Conservation (phyloP, 164 flowering plant species). For the Chimonanthus praecox region DNA sequence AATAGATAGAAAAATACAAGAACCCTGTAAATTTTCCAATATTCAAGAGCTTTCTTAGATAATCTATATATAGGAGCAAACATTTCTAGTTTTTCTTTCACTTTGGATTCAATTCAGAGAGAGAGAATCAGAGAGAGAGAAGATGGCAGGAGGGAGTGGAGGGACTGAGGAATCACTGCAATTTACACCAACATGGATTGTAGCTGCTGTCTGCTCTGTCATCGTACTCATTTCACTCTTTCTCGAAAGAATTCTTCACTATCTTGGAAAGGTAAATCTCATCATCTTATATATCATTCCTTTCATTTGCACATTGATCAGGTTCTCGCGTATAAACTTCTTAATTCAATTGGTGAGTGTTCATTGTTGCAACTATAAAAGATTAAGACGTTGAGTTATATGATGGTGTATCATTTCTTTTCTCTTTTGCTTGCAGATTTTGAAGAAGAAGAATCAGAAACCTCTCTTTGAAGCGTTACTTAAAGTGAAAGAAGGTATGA, state of each 20-base stretch:
- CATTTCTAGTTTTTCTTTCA: too few relatives aligned
- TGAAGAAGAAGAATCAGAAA: constrained; percentile 65
- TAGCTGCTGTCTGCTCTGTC: constrained; percentile 48
- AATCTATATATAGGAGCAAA: too few relatives aligned
- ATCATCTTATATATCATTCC: not conserved
- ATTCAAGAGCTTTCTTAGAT: too few relatives aligned
- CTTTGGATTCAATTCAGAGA: not conserved
- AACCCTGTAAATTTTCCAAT: too few relatives aligned
- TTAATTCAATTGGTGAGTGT: too few relatives aligned
- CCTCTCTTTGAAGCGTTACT: constrained; percentile 68
- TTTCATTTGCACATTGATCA: too few relatives aligned
- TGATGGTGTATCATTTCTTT: not conserved
- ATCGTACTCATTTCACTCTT: constrained; percentile 52
- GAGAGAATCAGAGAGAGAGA: constrained; percentile 1
- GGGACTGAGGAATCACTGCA: constrained; percentile 23
- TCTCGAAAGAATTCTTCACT: constrained; percentile 50
- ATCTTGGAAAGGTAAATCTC: constrained; percentile 36
- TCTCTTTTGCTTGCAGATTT: constrained; percentile 24
- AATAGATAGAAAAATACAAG: too few relatives aligned
- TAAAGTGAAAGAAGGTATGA: constrained; percentile 77
- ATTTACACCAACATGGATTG: constrained; percentile 77
- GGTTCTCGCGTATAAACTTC: too few relatives aligned
- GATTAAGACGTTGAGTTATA: too few relatives aligned
- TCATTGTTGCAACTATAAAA: too few relatives aligned
- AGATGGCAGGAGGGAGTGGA: constrained; percentile 7